Evolutionary conservation across 2,329 filamentous ascomycete species (phyloP).

Genomic region (Lasiodiplodia theobromae): DNA sequence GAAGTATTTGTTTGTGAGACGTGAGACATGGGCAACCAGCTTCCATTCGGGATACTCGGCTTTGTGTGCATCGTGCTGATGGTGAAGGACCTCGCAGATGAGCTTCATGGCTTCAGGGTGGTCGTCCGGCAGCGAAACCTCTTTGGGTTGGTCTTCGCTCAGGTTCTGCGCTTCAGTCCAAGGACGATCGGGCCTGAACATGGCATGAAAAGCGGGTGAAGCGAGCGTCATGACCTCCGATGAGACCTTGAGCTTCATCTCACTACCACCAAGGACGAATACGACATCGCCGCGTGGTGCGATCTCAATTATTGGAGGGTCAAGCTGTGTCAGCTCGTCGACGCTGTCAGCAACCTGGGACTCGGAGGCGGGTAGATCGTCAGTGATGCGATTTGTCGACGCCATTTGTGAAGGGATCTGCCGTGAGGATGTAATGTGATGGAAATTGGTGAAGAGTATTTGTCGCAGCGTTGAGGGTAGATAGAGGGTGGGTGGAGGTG

Average conservation of each 20-base stretch:
- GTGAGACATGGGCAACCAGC: neutral
- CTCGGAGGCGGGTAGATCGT: neutral
- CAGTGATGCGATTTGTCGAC: neutral
- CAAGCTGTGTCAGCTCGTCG: neutral
- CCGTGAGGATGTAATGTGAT: too few relatives aligned
- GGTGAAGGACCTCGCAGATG: slow-evolving; percentile 9
- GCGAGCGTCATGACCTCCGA: neutral
- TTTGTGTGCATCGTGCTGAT: neutral
- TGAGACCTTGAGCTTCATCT: neutral
- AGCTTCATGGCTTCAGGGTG: neutral
- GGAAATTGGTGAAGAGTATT: too few relatives aligned
- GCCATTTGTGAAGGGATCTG: neutral
- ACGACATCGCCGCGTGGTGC: neutral
- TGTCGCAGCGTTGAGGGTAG: too few relatives aligned
- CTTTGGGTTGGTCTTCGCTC: neutral
- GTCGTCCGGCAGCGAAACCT: neutral
- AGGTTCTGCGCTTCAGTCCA: neutral
- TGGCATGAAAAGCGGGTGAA: neutral
- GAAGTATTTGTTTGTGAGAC: neutral
- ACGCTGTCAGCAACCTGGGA: neutral
- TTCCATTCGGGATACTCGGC: too few relatives aligned
- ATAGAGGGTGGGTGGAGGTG: too few relatives aligned
- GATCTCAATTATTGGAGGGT: neutral
- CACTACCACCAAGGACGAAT: neutral
- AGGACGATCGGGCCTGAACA: neutral